Evolutionary conservation across 2,329 filamentous ascomycete species (phyloP).

Genomic region (Fusarium temperatum): DNA sequence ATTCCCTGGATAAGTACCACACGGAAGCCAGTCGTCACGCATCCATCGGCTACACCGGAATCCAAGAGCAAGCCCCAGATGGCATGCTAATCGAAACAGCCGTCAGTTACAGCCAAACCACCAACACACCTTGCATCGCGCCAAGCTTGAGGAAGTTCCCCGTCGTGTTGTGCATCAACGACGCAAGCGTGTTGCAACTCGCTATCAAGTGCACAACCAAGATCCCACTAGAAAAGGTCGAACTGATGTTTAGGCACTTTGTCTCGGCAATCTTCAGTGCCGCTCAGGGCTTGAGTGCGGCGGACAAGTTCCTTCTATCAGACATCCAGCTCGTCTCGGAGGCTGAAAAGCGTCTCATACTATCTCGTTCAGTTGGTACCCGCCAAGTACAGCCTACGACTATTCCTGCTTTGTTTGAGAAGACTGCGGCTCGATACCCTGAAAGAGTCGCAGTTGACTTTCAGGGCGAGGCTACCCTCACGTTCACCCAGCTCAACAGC

Average conservation of each 20-base stretch:
- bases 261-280: not conserved
- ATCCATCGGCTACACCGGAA: not conserved
- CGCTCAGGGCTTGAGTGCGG: not conserved
- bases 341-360: not conserved
- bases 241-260: not conserved
- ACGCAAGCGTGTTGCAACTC: not conserved
- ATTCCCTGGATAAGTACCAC: not conserved
- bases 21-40: not conserved
- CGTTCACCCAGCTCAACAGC: not conserved
- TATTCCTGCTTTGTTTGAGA: constrained; percentile 3
- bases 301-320: not conserved
- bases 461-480: not conserved
- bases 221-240: not conserved
- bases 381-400: not conserved
- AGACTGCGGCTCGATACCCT: not conserved
- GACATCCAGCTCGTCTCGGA: not conserved
- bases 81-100: not conserved
- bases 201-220: not conserved
- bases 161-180: constrained; percentile 7
- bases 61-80: not conserved
- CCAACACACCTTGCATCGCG: constrained; percentile 1
- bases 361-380: not conserved
- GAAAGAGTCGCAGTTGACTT: not conserved
- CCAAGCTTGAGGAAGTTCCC: not conserved
- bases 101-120: constrained; percentile 7